phyloP scores from a whole-genome alignment of 495 filamentous ascomycete genomes.

The Lichenothelia convexa region DNA sequence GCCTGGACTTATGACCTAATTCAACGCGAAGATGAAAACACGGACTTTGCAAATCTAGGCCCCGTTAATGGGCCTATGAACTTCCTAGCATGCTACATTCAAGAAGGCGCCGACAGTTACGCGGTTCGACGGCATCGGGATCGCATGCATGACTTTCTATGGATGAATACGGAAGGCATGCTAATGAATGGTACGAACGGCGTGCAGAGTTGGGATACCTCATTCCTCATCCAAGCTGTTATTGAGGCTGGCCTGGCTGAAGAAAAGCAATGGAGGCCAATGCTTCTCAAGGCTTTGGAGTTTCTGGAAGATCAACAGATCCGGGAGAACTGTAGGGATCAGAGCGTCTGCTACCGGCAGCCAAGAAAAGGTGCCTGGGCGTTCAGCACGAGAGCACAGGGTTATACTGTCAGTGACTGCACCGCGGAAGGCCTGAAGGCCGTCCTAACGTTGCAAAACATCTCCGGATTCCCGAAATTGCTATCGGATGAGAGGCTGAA shows the following conservation, averaged over 20 bases:
- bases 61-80: conserved; percentile 88
- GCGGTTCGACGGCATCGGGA: conserved; percentile 65
- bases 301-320: conserved; percentile 90
- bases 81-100: conserved; percentile 60
- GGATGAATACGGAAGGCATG: conserved; percentile 87
- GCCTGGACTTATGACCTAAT: conserved; percentile 61
- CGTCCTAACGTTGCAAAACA: conserved; percentile 66
- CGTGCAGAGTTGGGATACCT: conserved; percentile 90
- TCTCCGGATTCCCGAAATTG: conserved; percentile 54
- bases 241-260: conserved; percentile 60
- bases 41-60: conserved; percentile 67
- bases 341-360: conserved; percentile 74
- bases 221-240: conserved; percentile 68
- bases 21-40: conserved; percentile 76
- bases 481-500: conserved; percentile 58
- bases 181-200: conserved; percentile 91
- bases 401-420: conserved; percentile 90
- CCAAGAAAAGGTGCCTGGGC: conserved; percentile 87
- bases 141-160: conserved; percentile 67
- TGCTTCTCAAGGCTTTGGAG: conserved; percentile 65
- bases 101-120: conserved; percentile 60
- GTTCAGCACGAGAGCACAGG: conserved; percentile 80
- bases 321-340: conserved; percentile 61
- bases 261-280: conserved; percentile 60
- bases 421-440: conserved; percentile 80